Evolutionary conservation across 441 rosid genomes (phyloP).

Genomic region (Hura crepitans): DNA sequence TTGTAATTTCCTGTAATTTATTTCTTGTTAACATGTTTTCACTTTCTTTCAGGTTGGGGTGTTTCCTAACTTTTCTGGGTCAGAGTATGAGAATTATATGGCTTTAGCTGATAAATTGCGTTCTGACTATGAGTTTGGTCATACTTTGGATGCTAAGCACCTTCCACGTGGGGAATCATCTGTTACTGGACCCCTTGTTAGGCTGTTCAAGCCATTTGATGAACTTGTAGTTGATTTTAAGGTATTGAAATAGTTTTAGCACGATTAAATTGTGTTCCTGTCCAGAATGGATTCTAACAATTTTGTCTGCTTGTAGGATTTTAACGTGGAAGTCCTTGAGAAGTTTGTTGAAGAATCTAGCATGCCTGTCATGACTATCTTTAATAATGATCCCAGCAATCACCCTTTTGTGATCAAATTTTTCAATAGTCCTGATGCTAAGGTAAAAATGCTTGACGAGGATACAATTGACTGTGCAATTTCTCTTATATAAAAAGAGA

Average conservation of each 20-base stretch:
- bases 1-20: background rate
- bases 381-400: slow-evolving; percentile 64
- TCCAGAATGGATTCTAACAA: slow-evolving; percentile 15
- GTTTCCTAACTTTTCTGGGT: slow-evolving; percentile 80
- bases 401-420: slow-evolving; percentile 80
- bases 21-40: background rate
- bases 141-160: slow-evolving; percentile 70
- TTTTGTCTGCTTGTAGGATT: slow-evolving; percentile 52
- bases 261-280: background rate
- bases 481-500: background rate
- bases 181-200: slow-evolving; percentile 70
- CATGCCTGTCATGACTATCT: slow-evolving; percentile 64
- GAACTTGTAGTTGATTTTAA: slow-evolving; percentile 74
- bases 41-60: slow-evolving; percentile 70
- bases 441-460: slow-evolving; percentile 41
- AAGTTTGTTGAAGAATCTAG: slow-evolving; percentile 78
- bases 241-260: slow-evolving; percentile 39
- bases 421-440: slow-evolving; percentile 57
- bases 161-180: slow-evolving; percentile 92
- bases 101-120: slow-evolving; percentile 76
- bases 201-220: slow-evolving; percentile 97
- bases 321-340: slow-evolving; percentile 56
- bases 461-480: background rate
- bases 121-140: slow-evolving; percentile 83
- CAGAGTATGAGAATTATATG: slow-evolving; percentile 66